Conservation (phyloP, 257 asterid species). For the Solanum clarkiae region DNA sequence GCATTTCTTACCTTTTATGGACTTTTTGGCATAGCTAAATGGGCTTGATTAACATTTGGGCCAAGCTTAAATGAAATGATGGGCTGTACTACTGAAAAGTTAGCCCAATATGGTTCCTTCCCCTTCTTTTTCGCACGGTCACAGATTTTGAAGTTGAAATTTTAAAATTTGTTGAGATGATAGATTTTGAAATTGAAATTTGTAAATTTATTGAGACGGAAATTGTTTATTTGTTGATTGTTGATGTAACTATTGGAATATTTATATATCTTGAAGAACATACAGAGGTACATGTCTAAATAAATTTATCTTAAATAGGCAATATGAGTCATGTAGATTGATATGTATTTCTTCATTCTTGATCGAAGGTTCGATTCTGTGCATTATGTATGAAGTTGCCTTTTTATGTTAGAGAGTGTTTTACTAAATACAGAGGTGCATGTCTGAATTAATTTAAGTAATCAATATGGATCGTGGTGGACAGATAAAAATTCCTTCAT, state of each 20-base stretch:
- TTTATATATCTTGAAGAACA: neutral
- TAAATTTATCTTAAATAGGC: neutral
- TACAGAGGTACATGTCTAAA: neutral
- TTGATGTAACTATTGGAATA: neutral
- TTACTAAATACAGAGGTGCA: neutral
- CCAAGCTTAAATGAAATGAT: neutral
- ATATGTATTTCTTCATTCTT: neutral
- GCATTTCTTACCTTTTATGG: no score
- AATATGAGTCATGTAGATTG: rapidly evolving
- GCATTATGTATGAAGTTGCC: neutral
- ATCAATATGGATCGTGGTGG: no score
- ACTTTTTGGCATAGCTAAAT: neutral
- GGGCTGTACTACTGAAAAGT: neutral
- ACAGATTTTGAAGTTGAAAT: neutral
- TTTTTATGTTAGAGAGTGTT: neutral
- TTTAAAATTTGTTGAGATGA: neutral
- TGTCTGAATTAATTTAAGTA: no score
- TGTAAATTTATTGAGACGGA: neutral
- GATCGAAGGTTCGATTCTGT: neutral
- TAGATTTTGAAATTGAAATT: neutral
- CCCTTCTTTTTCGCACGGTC: neutral
- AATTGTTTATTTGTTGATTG: neutral
- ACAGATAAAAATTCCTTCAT: no score
- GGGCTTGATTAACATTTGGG: neutral
- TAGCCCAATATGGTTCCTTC: neutral